Evolutionary conservation across 1,139 yeast species (phyloP).

Genomic region (Protomyces inundatus): DNA sequence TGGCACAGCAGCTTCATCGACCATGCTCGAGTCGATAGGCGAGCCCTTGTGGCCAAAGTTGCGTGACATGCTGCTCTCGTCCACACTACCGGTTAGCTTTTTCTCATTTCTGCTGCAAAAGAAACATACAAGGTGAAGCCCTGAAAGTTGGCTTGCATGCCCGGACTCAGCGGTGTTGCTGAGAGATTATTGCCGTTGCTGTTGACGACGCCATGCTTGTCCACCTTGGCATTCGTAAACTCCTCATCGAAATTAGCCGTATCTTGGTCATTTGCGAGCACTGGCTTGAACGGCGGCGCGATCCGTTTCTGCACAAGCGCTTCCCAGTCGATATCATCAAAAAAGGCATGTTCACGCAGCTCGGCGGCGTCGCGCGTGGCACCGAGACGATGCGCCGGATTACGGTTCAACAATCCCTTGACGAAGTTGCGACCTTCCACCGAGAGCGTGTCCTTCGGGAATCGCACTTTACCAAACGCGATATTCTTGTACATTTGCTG

Average conservation of each 20-base stretch:
- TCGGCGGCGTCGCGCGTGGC: slow-evolving; percentile 88
- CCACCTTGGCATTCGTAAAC: slow-evolving; percentile 85
- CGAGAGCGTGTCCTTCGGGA: slow-evolving; percentile 89
- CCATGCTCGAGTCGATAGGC: slow-evolving; percentile 8
- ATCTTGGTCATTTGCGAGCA: slow-evolving; percentile 81
- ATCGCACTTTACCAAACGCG: slow-evolving; percentile 94
- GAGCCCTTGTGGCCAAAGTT: slow-evolving; percentile 17
- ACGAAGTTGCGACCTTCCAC: slow-evolving; percentile 91
- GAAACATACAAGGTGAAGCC: slow-evolving; percentile 43
- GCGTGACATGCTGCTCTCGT: slow-evolving; percentile 18
- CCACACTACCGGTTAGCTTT: slow-evolving; percentile 18
- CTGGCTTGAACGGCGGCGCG: slow-evolving; percentile 98
- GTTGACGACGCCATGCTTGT: slow-evolving; percentile 41
- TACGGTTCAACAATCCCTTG: slow-evolving; percentile 86
- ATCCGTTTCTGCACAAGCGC: slow-evolving; percentile 68
- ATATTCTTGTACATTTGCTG: slow-evolving; percentile 98
- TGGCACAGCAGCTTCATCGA: slow-evolving; percentile 19
- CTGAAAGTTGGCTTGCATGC: slow-evolving; percentile 89
- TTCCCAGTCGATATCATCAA: slow-evolving; percentile 86
- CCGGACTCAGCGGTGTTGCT: slow-evolving; percentile 84
- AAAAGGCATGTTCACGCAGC: slow-evolving; percentile 82
- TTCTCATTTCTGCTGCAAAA: not conserved
- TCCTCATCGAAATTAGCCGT: slow-evolving; percentile 97
- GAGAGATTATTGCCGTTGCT: slow-evolving; percentile 55
- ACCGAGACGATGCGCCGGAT: slow-evolving; percentile 91